phyloP scores from a whole-genome alignment of 495 filamentous ascomycete genomes.

The Penicillium waksmanii region DNA sequence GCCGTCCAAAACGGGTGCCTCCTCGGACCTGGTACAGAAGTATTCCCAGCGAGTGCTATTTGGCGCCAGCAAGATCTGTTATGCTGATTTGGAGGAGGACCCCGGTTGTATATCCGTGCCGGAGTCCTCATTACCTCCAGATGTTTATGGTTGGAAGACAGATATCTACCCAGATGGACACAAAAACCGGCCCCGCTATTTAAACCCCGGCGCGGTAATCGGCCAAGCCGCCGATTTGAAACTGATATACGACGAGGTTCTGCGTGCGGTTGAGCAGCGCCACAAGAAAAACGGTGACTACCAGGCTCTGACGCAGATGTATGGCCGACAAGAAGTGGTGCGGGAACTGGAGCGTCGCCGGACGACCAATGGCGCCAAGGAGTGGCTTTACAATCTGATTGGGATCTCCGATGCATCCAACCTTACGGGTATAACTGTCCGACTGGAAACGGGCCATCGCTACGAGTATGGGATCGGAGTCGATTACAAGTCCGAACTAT shows the following conservation, averaged over 20 bases:
- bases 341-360: conserved; percentile 53
- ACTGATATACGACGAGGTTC: conserved; percentile 52
- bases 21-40: conserved; percentile 43
- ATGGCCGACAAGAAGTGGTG: conserved; percentile 61
- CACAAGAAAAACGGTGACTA: conserved; percentile 47
- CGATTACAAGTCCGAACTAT: conserved; percentile 59
- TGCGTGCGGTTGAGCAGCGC: conserved; percentile 46
- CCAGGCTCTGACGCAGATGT: conserved; percentile 58
- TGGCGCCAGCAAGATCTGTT: conserved; percentile 62
- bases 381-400: conserved; percentile 47
- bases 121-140: conserved; percentile 56
- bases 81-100: conserved; percentile 44
- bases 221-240: conserved; percentile 55
- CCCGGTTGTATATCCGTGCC: conserved; percentile 60
- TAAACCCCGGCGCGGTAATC: conserved; percentile 56
- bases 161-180: conserved; percentile 43
- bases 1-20: conserved; percentile 31
- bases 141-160: conserved; percentile 61
- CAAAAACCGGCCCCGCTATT: conserved; percentile 53
- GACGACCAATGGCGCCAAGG: conserved; percentile 41
- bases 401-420: conserved; percentile 54
- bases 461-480: conserved; percentile 63
- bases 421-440: conserved; percentile 44
- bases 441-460: conserved; percentile 44
- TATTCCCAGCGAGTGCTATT: conserved; percentile 63